Evolutionary conservation across 1,139 yeast genomes (phyloP), one percentile per base, ranked within the genome.

Genomic region (Candida sanyaensis): DNA sequence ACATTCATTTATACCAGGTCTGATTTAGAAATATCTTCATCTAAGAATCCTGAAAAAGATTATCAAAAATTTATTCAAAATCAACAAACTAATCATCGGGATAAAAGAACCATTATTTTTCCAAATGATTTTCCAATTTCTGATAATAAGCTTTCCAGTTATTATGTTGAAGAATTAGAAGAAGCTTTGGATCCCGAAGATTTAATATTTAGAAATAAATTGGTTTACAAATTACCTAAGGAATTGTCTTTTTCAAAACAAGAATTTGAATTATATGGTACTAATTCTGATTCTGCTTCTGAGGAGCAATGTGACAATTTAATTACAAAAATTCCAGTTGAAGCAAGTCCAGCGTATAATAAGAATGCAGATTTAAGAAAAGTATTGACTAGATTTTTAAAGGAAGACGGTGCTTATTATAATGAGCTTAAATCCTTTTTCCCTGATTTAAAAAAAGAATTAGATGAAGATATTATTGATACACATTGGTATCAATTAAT

Each of bases 401-500:
- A 24, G 7, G 48, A 49, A 5, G n/a, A 9, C 47, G 21, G 39
- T 48, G 37, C 47, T 41, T 37, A 42, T 12, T 42, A 29, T 13
- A 26, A 42, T 23, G 45, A 42, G 29, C 23, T 36, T 10, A 28
- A 28, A 11, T 28, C 26, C 5, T 31, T 29, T 9, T 26, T 37
- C 27, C 44, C 44, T 27, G 23, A 33, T 13, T 41, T 41, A 12
- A 27, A 41, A 21, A 28, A 41, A 10, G 17, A 26, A 11, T 21
- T 41, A 10, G 7, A 11, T 8, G 29, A 33, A 27, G 17, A 33
- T 2, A 28, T 9, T 3, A 13, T 41, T 28, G 34, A 47, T 8
- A 46, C 56, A 9, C 61, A 64, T 52, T 68, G 72, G 71, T 65
- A 55, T 49, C 53, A 61, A 36, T 53, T 68, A 43, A 68, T 69